Evolutionary conservation across 495 filamentous ascomycete genomes (phyloP), one percentile per base, ranked within the genome.

Genomic region (Ramalina intermedia): DNA sequence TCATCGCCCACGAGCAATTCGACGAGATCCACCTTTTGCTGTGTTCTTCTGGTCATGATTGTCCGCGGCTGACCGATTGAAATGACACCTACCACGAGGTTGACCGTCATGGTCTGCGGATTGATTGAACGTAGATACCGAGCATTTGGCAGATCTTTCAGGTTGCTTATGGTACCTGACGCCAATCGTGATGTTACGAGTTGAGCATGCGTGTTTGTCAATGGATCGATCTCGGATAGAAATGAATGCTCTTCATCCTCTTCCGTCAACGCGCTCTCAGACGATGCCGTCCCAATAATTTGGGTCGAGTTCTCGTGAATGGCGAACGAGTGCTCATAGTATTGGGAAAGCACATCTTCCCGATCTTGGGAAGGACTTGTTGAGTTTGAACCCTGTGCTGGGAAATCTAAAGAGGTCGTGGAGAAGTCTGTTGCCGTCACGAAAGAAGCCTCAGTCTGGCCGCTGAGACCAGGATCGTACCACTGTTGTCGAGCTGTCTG

Each of bases 1-100:
- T 94, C 87, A 58, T 96, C 90, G 12, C 84, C 88, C 1, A 95
- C 84, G 1, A 87, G 70, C 5, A 93, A 61, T 57, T 94, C 87
- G 33, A 87, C 65, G 0, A 94, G 70, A 33, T 81, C 71, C 41
- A 81, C 71, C 16, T 51, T 46, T 16, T 55, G 47, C 40, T 65
- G 64, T 21, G 54, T 61, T 49, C 65, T 68, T 1, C 58, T 49
- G 0, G 74, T 74, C 23, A 64, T 65, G 37, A 82, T 67, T 20
- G 69, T 72, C n/a, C 84, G 79, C 2, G 80, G 72, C 26, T 77
- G 69, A 4, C 80, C 70, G 43, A 88, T 70, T 33, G 80, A 76
- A 47, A 94, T 80, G 51, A 96, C 67, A 9, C 81, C 85, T 14
- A 82, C 82, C 14, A 96, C 72, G 9, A 94, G 57, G 56, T 87